Conservation (phyloP, 2,329 filamentous ascomycete genomes). For the Endothia cerciana region DNA sequence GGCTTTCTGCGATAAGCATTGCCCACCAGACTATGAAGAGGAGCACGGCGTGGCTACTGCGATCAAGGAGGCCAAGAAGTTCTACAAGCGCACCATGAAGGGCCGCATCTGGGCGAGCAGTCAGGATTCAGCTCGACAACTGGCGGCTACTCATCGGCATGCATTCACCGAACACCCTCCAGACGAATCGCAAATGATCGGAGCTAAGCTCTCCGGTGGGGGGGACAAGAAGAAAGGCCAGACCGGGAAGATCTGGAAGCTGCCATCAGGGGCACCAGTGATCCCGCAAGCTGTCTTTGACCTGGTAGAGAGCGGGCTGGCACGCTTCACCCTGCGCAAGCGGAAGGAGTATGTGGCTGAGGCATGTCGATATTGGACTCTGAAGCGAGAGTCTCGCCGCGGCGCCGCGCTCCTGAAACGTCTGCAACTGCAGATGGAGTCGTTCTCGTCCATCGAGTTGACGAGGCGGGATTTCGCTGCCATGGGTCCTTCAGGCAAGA, state of each 20-base stretch:
- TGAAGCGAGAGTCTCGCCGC: conserved; percentile 90
- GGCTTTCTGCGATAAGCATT: conserved; percentile 95
- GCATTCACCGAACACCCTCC: conserved; percentile 69
- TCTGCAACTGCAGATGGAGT: conserved; percentile 91
- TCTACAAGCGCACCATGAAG: conserved; percentile 88
- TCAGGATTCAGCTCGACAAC: conserved; percentile 77
- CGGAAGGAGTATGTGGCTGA: conserved; percentile 92
- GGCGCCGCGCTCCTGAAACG: conserved; percentile 92
- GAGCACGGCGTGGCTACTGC: conserved; percentile 84
- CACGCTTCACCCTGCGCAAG: conserved; percentile 78
- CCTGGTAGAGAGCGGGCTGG: conserved; percentile 80
- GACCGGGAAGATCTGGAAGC: conserved; percentile 78
- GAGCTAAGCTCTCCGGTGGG: conserved; percentile 76
- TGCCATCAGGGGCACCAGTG: conserved; percentile 92
- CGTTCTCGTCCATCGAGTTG: conserved; percentile 96
- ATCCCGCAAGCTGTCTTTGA: conserved; percentile 89
- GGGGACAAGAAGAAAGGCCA: conserved; percentile 78
- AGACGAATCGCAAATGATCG: conserved; percentile 83
- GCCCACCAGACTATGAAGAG: conserved; percentile 82
- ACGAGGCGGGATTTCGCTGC: conserved; percentile 93
- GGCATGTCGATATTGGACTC: conserved; percentile 95
- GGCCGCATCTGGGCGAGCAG: conserved; percentile 91
- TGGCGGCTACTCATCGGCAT: conserved; percentile 73
- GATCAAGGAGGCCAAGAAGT: conserved; percentile 81
- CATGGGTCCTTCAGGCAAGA: conserved; percentile 84